Evolutionary conservation across 2,329 filamentous ascomycete species (phyloP).

Genomic region (Aspergillus caelatus): DNA sequence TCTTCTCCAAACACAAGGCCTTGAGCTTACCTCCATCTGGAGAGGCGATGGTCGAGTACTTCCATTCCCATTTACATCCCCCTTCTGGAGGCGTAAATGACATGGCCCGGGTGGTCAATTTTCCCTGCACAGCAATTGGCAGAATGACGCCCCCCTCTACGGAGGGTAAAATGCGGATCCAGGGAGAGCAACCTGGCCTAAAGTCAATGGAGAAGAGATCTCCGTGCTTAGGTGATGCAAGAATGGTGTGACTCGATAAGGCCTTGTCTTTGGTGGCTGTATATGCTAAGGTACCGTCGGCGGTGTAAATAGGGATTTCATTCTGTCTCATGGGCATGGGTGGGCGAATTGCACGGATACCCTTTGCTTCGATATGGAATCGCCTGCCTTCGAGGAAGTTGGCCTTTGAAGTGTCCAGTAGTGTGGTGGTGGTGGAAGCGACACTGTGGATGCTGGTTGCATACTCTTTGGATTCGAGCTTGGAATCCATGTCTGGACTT

Average conservation of each 20-base stretch:
- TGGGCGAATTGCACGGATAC: conserved; percentile 31
- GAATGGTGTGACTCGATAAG: conserved; percentile 54
- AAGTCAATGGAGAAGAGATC: conserved; percentile 1
- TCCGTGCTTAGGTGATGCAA: conserved; percentile 18
- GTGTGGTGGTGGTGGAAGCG: background rate
- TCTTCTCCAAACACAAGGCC: background rate
- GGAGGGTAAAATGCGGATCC: background rate
- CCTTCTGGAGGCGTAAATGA: background rate
- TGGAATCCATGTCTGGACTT: background rate
- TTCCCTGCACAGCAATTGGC: background rate
- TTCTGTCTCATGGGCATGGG: conserved; percentile 43
- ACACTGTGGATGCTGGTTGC: background rate
- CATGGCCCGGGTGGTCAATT: background rate
- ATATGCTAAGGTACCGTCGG: conserved; percentile 50
- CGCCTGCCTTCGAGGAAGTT: background rate
- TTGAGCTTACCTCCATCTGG: background rate
- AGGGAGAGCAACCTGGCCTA: background rate
- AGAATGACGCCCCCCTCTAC: background rate
- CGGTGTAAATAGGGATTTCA: conserved; percentile 36
- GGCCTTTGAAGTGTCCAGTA: background rate
- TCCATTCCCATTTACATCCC: background rate
- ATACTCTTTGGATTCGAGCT: background rate
- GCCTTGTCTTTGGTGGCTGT: conserved; percentile 53
- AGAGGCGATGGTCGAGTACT: background rate
- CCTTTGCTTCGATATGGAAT: conserved; percentile 30